phyloP scores from a whole-genome alignment of 2,329 filamentous ascomycete genomes.

The Neonectria neomacrospora region DNA sequence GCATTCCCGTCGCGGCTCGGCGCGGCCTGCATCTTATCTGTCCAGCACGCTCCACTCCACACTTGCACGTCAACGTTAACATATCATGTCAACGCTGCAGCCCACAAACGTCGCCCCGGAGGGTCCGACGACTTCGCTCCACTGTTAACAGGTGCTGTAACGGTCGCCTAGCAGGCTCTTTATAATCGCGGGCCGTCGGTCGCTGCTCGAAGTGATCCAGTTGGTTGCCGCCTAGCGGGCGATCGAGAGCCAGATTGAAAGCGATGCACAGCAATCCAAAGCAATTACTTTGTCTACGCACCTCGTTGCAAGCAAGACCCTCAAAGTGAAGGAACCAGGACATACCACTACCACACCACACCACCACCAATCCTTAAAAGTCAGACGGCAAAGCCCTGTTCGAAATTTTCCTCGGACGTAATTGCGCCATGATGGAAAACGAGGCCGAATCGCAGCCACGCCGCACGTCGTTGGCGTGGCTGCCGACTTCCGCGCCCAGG shows the following conservation, averaged over 20 bases:
- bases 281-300: not conserved
- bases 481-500: slow-evolving; percentile 23
- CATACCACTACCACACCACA: not conserved
- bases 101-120: not conserved
- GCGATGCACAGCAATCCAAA: no score
- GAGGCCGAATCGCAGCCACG: not conserved
- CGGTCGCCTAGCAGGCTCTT: not conserved
- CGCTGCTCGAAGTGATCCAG: not conserved
- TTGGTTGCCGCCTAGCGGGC: slow-evolving; percentile 1
- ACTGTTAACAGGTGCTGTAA: not conserved
- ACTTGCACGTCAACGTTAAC: not conserved
- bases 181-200: slow-evolving; percentile 23
- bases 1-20: slow-evolving; percentile 10
- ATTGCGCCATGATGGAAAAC: slow-evolving; percentile 2
- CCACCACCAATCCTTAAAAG: not conserved
- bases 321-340: not conserved
- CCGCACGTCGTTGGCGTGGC: slow-evolving; percentile 1
- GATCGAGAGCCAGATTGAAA: not conserved
- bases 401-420: not conserved
- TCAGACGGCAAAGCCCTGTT: not conserved
- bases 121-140: not conserved
- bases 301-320: not conserved
- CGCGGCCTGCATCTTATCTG: slow-evolving; percentile 13
- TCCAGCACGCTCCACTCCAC: not conserved
- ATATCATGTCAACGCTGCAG: not conserved